Conservation (phyloP, 805 yeast species). For the Lipomyces lipofer region DNA sequence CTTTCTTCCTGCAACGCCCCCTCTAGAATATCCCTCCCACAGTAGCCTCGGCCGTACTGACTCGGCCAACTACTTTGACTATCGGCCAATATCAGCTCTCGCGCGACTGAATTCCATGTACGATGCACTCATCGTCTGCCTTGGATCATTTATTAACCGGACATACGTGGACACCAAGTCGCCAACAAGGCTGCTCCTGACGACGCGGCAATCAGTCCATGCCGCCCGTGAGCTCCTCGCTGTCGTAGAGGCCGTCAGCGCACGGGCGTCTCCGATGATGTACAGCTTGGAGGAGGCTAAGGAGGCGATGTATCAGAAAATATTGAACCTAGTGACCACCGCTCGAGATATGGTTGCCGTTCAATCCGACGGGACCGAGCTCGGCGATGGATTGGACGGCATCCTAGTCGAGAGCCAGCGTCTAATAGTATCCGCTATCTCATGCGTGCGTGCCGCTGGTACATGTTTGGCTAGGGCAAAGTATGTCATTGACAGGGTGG, state of each 20-base stretch:
- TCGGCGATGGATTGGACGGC: neutral
- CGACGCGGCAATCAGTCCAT: slow-evolving; percentile 43
- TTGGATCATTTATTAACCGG: slow-evolving; percentile 39
- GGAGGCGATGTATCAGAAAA: slow-evolving; percentile 40
- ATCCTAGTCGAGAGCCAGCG: slow-evolving; percentile 9
- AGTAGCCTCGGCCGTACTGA: neutral
- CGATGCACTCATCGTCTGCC: slow-evolving; percentile 40
- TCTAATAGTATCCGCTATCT: slow-evolving; percentile 34
- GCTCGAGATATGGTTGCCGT: slow-evolving; percentile 42
- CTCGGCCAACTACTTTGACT: neutral
- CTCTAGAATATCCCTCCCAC: neutral
- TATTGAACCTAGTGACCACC: slow-evolving; percentile 40
- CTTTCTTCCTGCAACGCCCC: neutral
- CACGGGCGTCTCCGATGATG: slow-evolving; percentile 33
- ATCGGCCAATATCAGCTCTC: slow-evolving; percentile 32
- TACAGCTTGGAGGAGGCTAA: slow-evolving; percentile 39
- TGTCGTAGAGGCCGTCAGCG: slow-evolving; percentile 39
- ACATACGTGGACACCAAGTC: slow-evolving; percentile 24
- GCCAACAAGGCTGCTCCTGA: slow-evolving; percentile 36
- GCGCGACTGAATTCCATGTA: slow-evolving; percentile 41
- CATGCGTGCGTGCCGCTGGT: slow-evolving; percentile 40
- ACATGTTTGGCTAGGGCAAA: slow-evolving; percentile 39
- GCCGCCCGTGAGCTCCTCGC: slow-evolving; percentile 44
- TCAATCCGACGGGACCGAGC: slow-evolving; percentile 2
- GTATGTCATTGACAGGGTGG: slow-evolving; percentile 34